Base-by-base conservation (phyloP, 257 asterid genomes). In the Nicotiana paniculata region DNA sequence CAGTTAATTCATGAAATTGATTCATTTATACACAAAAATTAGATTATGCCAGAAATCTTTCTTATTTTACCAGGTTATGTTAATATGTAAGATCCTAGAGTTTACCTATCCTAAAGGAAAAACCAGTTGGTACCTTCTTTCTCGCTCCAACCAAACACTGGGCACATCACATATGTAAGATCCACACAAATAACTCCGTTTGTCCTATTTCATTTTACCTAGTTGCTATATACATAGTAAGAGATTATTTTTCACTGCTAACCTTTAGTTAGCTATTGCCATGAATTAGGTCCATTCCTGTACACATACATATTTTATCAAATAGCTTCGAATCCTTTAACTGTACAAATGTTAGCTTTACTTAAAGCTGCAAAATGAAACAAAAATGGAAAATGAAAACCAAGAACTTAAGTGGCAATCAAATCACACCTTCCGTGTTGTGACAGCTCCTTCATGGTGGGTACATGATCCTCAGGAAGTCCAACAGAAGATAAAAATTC, bases 381-480 rank as follows among this genome's bases (percentile, higher is more conserved):
- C 1, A 18, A 43, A n/a, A 12, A 30, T 10, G 30, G 81, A 37
- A 59, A 54, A 77, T 18, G 33, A 21, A 78, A 77, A 58, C 58
- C 61, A 80, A 26, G 76, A 68, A 53, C 18, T 28, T 11, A 3
- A 58, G 54, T 17, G 55, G 18, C 18, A 77, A 48, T 64, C 24
- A 11, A 37, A 61, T 4, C 83, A 83, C 79, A 96, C 99, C 99
- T 92, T 82, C 99, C 99, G 55, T 89, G 84, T 75, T 81, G 85
- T 3, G 94, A 90, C 63, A 96, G 97, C 89, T 93, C 97, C 81
- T 92, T 96, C 85, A 55, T 89, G 62, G 99, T 86, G 77, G 98
- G 99, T 76, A 94, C 93, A 46, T 93, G 91, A 83, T 89, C 88
- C 68, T 87, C 84, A 12, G 98, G 97, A 77, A 93, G 94, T 39